Evolutionary conservation across 176 grass and related monocot genomes (phyloP), one percentile per base, ranked within the genome.

Genomic region (Eragrostis curvula): DNA sequence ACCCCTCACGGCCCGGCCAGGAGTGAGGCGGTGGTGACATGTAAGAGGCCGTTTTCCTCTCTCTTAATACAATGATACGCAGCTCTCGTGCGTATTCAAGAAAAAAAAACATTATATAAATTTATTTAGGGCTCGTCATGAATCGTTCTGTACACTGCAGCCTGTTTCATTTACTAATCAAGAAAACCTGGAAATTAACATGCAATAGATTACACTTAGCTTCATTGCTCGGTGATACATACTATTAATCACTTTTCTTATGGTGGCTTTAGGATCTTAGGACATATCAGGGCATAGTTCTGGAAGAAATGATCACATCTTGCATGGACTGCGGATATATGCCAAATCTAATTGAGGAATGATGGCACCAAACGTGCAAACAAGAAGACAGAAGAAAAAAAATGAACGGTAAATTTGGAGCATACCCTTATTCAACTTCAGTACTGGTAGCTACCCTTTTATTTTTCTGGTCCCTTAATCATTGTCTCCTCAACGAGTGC

Each of bases 251-350:
- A 49, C 27, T 28, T 57, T 16, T 47, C 7, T 53, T 68, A 36
- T 63, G 56, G 15, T 21, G 43, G 50, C 24, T 73, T 11, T 1
- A 69, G 65, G 64, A 85, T 50, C 41, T 57, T 25, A 43, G 30
- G 42, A 42, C 16, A 79, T 65, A 73, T 10, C 44, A 58, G 41
- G 36, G 24, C 44, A 57, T 76, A n/a, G 20, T 45, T 84, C 63
- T 58, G 61, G 49, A 77, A 69, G 41, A 74, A 68, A 77, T 43
- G 42, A 20, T 49, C 36, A 0, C 12, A 58, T 80, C 12, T 56
- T 80, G 56, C 58, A 3, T 57, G 40, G 58, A 55, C 59, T 62
- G 21, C 15, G n/a, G 24, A 29, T 32, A 43, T 12, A 66, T 79
- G 9, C 40, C 15, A 10, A 55, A 11, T 72, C 47, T 24, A 50